Evolutionary conservation across 345 rosid genomes (phyloP).

Genomic region (Brassica incana): DNA sequence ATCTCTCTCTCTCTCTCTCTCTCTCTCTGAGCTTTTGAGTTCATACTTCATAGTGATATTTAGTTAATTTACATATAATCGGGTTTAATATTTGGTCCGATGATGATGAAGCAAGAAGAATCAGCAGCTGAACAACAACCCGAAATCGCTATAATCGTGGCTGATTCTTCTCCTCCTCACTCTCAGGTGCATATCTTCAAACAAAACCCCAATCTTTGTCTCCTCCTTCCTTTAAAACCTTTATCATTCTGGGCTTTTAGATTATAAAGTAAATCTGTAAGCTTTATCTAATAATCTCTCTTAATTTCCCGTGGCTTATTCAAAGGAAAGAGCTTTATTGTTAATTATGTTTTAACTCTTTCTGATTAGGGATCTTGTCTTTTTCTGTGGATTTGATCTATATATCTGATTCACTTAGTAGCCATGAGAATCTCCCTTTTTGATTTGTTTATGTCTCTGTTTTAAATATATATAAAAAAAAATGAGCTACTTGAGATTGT

Average conservation of each 20-base stretch:
- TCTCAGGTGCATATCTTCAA: slow-evolving; percentile 30
- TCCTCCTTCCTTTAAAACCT: not conserved
- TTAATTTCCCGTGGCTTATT: not conserved
- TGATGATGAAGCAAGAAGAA: slow-evolving; percentile 26
- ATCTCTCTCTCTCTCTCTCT: slow-evolving; percentile 16
- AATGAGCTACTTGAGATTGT: slow-evolving; percentile 12
- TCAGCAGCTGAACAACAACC: slow-evolving; percentile 33
- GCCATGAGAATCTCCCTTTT: slow-evolving; percentile 11
- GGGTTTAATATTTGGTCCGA: slow-evolving; percentile 30
- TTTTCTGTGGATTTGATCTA: slow-evolving; percentile 25
- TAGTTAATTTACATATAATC: not conserved
- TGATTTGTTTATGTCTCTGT: slow-evolving; percentile 10
- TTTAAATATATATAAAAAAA: not conserved
- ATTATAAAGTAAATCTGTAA: slow-evolving; percentile 21
- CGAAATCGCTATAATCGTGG: slow-evolving; percentile 23
- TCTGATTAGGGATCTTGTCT: not conserved
- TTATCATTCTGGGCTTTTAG: not conserved
- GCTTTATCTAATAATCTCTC: slow-evolving; percentile 3
- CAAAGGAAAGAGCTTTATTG: slow-evolving; percentile 6
- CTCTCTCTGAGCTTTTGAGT: slow-evolving; percentile 30
- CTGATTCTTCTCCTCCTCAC: slow-evolving; percentile 22
- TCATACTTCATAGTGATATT: slow-evolving; percentile 11
- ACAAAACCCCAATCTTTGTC: not conserved
- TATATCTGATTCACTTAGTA: slow-evolving; percentile 23
- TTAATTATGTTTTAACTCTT: not conserved